phyloP scores from a whole-genome alignment of 108 stramenopile species.

The Epithemia pelagica region DNA sequence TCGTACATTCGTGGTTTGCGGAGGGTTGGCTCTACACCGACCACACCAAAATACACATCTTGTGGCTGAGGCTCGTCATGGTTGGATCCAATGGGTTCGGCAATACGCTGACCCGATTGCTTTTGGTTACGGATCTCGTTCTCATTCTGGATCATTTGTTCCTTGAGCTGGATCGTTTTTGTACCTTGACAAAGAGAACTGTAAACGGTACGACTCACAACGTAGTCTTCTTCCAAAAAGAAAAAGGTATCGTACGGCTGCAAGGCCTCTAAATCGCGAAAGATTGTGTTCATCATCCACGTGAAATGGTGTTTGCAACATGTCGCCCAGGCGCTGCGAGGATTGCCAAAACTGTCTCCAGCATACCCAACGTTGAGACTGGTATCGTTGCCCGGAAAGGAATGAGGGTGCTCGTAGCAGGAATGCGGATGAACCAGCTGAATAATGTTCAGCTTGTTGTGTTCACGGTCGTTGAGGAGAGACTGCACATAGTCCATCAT shows the following conservation, averaged over 20 bases:
- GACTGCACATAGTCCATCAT: slow-evolving; percentile 35
- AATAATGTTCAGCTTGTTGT: slow-evolving; percentile 13
- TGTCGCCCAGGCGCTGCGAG: slow-evolving; percentile 27
- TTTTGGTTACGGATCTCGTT: no score
- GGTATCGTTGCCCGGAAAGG: slow-evolving; percentile 46
- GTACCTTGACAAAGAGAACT: slow-evolving; percentile 18
- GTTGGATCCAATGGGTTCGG: no score
- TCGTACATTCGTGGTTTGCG: background rate
- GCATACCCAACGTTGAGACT: slow-evolving; percentile 30
- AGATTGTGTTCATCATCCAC: slow-evolving; percentile 46
- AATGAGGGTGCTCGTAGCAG: slow-evolving; percentile 43
- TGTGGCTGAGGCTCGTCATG: background rate
- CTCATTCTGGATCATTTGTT: slow-evolving; percentile 31
- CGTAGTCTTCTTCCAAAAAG: slow-evolving; percentile 60
- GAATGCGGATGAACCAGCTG: slow-evolving; percentile 46
- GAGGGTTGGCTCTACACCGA: background rate
- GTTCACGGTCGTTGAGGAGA: slow-evolving; percentile 28
- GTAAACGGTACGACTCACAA: slow-evolving; percentile 49
- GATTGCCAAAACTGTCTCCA: slow-evolving; percentile 44
- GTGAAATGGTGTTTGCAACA: slow-evolving; percentile 64
- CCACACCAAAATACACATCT: background rate
- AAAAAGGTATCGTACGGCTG: slow-evolving; percentile 29
- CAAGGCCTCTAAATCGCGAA: slow-evolving; percentile 10
- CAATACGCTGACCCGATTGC: no score
- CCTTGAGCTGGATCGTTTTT: slow-evolving; percentile 1